Conservation (phyloP, 176 grass and related monocot species). For the Guadua angustifolia region DNA sequence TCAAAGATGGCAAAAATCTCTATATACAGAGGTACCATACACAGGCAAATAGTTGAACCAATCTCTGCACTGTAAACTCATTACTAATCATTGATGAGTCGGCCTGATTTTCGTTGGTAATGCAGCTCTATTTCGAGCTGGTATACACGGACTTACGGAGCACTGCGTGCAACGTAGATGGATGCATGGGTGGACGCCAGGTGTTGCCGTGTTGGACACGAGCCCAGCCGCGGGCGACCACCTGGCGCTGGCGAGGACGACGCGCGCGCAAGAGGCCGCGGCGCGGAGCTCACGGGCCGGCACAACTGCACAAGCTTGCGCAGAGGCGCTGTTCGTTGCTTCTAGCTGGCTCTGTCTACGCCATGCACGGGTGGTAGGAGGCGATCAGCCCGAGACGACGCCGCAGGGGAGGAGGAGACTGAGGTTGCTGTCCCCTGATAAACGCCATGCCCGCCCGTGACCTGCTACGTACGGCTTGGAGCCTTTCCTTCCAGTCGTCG, state of each 20-base stretch:
- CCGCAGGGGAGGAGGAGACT: neutral
- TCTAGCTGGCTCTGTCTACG: neutral
- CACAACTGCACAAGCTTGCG: neutral
- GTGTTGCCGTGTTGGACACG: neutral
- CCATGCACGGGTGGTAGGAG: neutral
- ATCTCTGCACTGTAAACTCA: neutral
- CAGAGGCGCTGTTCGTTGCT: neutral
- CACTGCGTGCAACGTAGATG: too few species aligned
- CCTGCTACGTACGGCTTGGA: neutral
- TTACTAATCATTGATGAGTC: neutral
- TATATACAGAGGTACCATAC: too few species aligned
- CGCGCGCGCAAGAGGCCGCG: neutral
- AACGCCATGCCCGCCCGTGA: slow-evolving; percentile 28
- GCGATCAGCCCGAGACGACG: neutral
- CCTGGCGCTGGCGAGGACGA: too few species aligned
- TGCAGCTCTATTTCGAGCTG: neutral
- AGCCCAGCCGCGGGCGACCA: too few species aligned
- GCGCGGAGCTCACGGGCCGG: slow-evolving; percentile 22
- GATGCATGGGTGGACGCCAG: neutral
- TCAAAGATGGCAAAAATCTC: too few species aligned
- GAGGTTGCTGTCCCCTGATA: neutral
- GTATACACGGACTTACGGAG: too few species aligned
- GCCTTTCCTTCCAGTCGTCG: too few species aligned
- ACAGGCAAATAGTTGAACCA: too few species aligned
- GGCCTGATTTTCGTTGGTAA: neutral